Evolutionary conservation across 805 yeast species (phyloP).

Genomic region (Wickerhamiella vanderwaltii): DNA sequence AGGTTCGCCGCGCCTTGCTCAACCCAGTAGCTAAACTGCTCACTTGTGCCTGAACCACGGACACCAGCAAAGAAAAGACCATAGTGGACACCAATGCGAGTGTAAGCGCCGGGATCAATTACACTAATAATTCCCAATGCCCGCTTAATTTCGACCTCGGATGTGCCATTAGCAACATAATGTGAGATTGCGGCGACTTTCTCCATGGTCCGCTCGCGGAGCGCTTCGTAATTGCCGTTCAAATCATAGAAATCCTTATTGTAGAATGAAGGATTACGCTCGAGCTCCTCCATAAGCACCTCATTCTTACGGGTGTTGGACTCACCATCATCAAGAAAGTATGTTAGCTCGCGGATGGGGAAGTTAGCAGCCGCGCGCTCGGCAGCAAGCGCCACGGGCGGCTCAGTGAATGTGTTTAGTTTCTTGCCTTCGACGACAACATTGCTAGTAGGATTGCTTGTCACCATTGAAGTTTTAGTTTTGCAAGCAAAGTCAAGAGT

Average conservation of each 20-base stretch:
- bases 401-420: constrained; percentile 26
- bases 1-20: constrained; percentile 36
- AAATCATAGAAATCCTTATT: constrained; percentile 36
- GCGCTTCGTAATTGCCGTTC: constrained; percentile 28
- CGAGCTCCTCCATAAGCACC: constrained; percentile 33
- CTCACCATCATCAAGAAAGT: constrained; percentile 33
- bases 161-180: constrained; percentile 20
- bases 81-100: constrained; percentile 78
- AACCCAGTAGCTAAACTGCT: constrained; percentile 78
- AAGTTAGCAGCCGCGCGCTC: constrained; percentile 32
- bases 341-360: constrained; percentile 29
- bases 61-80: constrained; percentile 75
- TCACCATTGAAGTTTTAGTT: neutral
- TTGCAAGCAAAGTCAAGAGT: neutral
- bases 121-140: constrained; percentile 24
- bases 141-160: constrained; percentile 23
- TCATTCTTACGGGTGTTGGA: constrained; percentile 31
- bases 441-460: constrained; percentile 11
- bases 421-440: constrained; percentile 19
- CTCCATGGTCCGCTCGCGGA: constrained; percentile 29
- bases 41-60: constrained; percentile 77
- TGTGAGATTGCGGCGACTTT: constrained; percentile 22
- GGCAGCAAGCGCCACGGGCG: constrained; percentile 27
- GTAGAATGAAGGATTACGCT: constrained; percentile 40
- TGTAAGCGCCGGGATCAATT: constrained; percentile 63